phyloP scores from a whole-genome alignment of 208 protist species.

The Trypanosoma melophagium region DNA sequence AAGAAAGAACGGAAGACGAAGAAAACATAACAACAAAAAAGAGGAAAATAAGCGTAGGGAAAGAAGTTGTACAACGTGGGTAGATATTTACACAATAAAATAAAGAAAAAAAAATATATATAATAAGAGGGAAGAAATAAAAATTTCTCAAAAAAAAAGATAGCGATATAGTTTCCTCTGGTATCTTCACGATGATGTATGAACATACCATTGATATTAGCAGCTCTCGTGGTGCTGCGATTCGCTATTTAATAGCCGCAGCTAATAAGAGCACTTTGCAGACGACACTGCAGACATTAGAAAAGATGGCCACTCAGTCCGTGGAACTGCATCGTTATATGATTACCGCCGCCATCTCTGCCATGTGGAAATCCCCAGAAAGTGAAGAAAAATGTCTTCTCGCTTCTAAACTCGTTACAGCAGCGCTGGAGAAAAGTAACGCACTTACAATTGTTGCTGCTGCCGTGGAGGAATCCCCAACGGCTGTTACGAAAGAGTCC shows the following conservation, averaged over 20 bases:
- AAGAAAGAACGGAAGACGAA: background rate
- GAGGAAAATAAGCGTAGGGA: background rate
- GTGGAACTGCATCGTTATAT: conserved; percentile 64
- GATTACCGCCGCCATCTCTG: conserved; percentile 37
- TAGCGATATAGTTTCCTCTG: too few species aligned
- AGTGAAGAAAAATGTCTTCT: conserved; percentile 44
- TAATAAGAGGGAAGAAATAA: too few species aligned
- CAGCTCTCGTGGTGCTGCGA: conserved; percentile 59
- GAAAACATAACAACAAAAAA: background rate
- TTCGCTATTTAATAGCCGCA: conserved; percentile 69
- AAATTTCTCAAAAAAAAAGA: too few species aligned
- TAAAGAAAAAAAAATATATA: too few species aligned
- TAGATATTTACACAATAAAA: too few species aligned
- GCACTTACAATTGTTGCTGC: conserved; percentile 55
- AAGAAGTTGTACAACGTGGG: too few species aligned
- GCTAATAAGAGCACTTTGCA: conserved; percentile 75
- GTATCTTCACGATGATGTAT: conserved; percentile 51
- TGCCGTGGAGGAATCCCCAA: conserved; percentile 48
- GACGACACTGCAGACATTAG: conserved; percentile 65
- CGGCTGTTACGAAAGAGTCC: conserved; percentile 41
- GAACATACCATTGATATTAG: conserved; percentile 78
- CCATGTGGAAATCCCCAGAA: conserved; percentile 26
- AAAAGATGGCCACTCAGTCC: conserved; percentile 58
- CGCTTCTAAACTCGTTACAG: conserved; percentile 53
- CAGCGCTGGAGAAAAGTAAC: conserved; percentile 66